Conservation (phyloP, 306 rosid species). For the Nissolia schottii region DNA sequence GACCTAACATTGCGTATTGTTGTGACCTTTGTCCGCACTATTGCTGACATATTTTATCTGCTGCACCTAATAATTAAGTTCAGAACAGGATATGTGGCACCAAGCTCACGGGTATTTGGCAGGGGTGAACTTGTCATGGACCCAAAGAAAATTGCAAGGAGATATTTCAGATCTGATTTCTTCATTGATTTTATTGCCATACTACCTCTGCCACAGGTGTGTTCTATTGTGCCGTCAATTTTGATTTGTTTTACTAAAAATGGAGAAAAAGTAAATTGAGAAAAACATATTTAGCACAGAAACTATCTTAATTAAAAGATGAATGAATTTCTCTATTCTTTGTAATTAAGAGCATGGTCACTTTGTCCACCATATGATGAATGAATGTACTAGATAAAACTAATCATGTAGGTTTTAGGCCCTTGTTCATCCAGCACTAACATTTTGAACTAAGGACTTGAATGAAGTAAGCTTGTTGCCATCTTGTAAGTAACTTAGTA, state of each 20-base stretch:
- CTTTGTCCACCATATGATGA: neutral
- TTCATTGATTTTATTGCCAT: conserved; percentile 87
- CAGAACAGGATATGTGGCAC: conserved; percentile 91
- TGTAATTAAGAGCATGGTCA: conserved; percentile 6
- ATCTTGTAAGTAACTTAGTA: neutral
- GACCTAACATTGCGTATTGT: conserved; percentile 64
- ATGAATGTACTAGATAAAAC: neutral
- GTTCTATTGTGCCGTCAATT: neutral
- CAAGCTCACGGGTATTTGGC: conserved; percentile 91
- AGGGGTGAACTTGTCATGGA: conserved; percentile 99
- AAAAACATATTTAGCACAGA: neutral
- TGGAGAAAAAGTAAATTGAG: neutral
- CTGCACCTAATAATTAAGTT: conserved; percentile 86
- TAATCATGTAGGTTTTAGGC: neutral
- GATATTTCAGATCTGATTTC: conserved; percentile 87
- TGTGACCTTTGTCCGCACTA: conserved; percentile 80
- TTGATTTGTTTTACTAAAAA: conserved; percentile 2
- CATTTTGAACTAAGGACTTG: neutral
- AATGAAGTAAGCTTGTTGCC: neutral
- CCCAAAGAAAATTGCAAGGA: conserved; percentile 78
- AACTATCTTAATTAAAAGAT: neutral
- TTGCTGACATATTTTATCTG: conserved; percentile 81
- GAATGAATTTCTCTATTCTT: neutral
- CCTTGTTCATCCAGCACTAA: neutral
- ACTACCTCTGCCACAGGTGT: conserved; percentile 94